Conservation (phyloP, 306 rosid genomes). For the Glycine soja region DNA sequence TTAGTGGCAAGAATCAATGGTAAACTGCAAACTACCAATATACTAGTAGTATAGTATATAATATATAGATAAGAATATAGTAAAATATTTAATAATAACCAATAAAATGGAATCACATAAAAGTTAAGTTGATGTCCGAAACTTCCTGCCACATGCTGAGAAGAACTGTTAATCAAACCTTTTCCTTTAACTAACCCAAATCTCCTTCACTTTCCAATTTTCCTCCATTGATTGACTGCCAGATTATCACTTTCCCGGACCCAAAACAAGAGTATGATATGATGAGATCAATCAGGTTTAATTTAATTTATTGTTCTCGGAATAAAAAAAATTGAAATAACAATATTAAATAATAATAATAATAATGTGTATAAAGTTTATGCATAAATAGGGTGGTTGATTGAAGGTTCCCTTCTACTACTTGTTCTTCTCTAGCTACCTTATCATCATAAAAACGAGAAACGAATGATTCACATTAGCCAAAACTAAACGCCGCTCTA, state of each 20-base stretch:
- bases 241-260: not conserved
- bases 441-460: constrained; percentile 47
- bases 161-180: constrained; percentile 13
- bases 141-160: not conserved
- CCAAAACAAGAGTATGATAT: not conserved
- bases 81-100: no score
- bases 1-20: not conserved
- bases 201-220: not conserved
- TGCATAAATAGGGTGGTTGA: constrained; percentile 56
- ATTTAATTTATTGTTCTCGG: not conserved
- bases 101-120: not conserved
- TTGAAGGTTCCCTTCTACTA: constrained; percentile 30
- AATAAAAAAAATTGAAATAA: not conserved
- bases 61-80: no score
- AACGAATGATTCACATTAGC: constrained; percentile 52
- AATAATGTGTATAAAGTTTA: not conserved
- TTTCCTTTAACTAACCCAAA: constrained; percentile 35
- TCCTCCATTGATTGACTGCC: constrained; percentile 40
- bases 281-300: not conserved
- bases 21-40: not conserved
- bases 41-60: no score
- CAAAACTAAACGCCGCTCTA: constrained; percentile 1
- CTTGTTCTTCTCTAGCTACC: constrained; percentile 3
- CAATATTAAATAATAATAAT: no score
- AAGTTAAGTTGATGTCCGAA: not conserved